A percentile compares a stretch with the other conserved stretches of the same genome.
Evolutionary conservation across 2,329 filamentous ascomycete species (phyloP).

Genomic region (Colletotrichum camelliae): DNA sequence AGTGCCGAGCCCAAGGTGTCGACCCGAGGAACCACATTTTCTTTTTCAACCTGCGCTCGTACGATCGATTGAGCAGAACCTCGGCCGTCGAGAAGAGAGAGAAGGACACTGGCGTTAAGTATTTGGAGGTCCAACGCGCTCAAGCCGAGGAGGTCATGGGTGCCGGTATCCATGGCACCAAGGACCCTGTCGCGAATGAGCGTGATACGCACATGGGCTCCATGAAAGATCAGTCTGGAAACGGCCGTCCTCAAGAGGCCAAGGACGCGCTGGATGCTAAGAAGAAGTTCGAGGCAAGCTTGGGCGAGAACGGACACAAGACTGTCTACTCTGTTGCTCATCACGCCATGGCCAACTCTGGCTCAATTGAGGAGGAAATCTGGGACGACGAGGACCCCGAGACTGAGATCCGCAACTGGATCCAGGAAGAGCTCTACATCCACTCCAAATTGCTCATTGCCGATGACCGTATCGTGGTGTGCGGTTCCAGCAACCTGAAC

Average conservation of each 20-base stretch:
- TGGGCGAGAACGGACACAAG: constrained; percentile 39
- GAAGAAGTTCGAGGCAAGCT: constrained; percentile 56
- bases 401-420: constrained; percentile 83
- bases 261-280: constrained; percentile 52
- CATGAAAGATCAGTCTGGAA: constrained; percentile 35
- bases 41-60: constrained; percentile 91
- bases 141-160: constrained; percentile 90
- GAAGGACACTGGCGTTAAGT: constrained; percentile 80
- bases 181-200: constrained; percentile 47
- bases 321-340: constrained; percentile 66
- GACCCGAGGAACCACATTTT: constrained; percentile 85
- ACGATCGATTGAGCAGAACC: constrained; percentile 89
- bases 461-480: constrained; percentile 85
- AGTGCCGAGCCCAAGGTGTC: constrained; percentile 74
- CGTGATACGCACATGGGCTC: constrained; percentile 55
- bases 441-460: constrained; percentile 91
- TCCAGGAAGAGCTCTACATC: constrained; percentile 96
- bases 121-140: constrained; percentile 85
- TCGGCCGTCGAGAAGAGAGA: constrained; percentile 76
- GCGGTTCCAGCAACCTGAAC: constrained; percentile 89
- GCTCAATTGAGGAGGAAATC: constrained; percentile 67
- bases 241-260: constrained; percentile 30
- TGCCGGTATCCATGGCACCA: constrained; percentile 68
- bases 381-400: constrained; percentile 78
- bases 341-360: constrained; percentile 76